Base-by-base conservation (phyloP, 2,329 filamentous ascomycete genomes). In the Curvularia eragrostidis region DNA sequence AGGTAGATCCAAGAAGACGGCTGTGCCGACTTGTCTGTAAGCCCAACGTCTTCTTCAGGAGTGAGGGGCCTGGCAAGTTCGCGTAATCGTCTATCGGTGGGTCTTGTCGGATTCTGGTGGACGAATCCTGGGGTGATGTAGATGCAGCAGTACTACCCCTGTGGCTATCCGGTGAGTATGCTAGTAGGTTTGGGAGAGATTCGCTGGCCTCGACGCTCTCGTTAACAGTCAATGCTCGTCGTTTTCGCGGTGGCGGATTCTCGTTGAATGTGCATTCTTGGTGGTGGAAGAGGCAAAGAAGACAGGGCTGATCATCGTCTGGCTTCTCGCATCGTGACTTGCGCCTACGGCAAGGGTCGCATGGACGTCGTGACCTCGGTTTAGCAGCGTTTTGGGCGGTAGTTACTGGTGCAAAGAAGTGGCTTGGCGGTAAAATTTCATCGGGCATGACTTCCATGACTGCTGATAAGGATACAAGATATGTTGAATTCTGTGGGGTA, bases 191-290 rank as follows among this genome's bases (percentile, higher is more conserved):
- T 19, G 34, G 43, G 10, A 7, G 15, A 8, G 39, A 30, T 34
- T 28, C 24, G 32, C 28, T 39, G 10, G 34, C 21, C 58, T 67
- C 34, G 58, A 58, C 52, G 39, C 43, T 19, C 50, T 52, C 42
- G n/a, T 43, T 42, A 36, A 38, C n/a, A 2, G 21, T 44, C 28
- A 56, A 28, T 30, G 71, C 65, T 78, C 90, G 90, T 70, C 89
- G 83, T 79, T 91, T 91, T 66, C 89, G 84, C 58, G 87, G 85
- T 68, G 85, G 85, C 15, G 89, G 89, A 72, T 87, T 89, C 52
- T 85, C 84, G 42, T 84, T 79, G 69, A 90, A 84, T 26, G 89
- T 90, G 75, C 89, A 91, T 56, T 88, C 85, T 68, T 88, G 83
- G 51, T 83, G 84, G 72, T 85, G 85, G 69, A 85, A 84, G 68